Conservation (phyloP, 495 filamentous ascomycete species). For the Immersiella caudata region DNA sequence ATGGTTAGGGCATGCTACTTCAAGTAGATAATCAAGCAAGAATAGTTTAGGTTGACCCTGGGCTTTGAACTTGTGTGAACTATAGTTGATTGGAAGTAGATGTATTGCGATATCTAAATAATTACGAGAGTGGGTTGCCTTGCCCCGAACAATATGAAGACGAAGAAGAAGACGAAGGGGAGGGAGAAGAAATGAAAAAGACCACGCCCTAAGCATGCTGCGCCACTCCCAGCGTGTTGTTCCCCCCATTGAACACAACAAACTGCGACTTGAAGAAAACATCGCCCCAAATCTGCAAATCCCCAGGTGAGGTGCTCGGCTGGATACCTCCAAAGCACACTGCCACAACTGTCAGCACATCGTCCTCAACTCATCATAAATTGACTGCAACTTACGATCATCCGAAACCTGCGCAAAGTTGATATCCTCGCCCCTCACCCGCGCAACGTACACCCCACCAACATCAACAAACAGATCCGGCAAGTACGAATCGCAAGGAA, state of each 20-base stretch:
- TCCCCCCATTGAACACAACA: conserved; percentile 73
- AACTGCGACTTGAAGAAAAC: conserved; percentile 80
- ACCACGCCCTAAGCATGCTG: conserved; percentile 42
- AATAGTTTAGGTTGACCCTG: too few relatives aligned
- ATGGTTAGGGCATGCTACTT: too few relatives aligned
- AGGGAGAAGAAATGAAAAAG: not conserved
- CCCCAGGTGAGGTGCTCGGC: conserved; percentile 52
- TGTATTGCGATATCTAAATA: too few relatives aligned
- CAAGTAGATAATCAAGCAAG: too few relatives aligned
- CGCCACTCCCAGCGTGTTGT: conserved; percentile 63
- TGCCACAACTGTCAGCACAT: conserved; percentile 34
- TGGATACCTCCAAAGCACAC: conserved; percentile 75
- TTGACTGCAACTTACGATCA: conserved; percentile 40
- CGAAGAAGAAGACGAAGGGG: not conserved
- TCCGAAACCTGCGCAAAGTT: conserved; percentile 63
- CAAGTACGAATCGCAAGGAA: conserved; percentile 61
- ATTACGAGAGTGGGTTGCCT: not conserved
- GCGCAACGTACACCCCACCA: conserved; percentile 61
- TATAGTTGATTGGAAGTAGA: too few relatives aligned
- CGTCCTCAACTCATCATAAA: not conserved
- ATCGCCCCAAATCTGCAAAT: conserved; percentile 75
- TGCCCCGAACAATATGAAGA: not conserved
- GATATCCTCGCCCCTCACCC: conserved; percentile 66
- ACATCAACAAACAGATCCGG: conserved; percentile 71
- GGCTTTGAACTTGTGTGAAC: too few relatives aligned